phyloP scores from a whole-genome alignment of 306 rosid species.

The Cicer arietinum region DNA sequence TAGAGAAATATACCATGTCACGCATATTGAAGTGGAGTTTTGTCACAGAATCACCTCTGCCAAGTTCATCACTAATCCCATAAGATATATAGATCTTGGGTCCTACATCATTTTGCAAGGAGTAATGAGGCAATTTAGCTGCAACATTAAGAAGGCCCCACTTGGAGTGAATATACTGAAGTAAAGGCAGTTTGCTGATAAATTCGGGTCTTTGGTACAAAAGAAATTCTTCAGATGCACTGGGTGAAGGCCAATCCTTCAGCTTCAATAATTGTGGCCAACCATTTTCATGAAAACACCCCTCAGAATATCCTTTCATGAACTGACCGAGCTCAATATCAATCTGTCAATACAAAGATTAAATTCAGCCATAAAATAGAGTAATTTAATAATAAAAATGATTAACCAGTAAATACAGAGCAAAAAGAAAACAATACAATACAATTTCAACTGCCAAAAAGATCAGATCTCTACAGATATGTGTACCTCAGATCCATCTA shows the following conservation, averaged over 20 bases:
- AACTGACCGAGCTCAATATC: conserved; percentile 79
- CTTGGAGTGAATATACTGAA: conserved; percentile 94
- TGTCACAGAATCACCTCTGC: conserved; percentile 72
- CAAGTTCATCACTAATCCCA: conserved; percentile 77
- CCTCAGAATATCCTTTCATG: conserved; percentile 79
- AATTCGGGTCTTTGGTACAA: conserved; percentile 95
- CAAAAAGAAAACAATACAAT: conserved; percentile 28
- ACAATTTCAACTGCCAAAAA: conserved; percentile 37
- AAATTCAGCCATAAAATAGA: conserved; percentile 29
- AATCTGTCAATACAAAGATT: conserved; percentile 59
- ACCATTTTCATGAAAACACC: conserved; percentile 69
- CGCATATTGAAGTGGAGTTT: conserved; percentile 92
- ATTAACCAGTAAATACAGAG: conserved; percentile 32
- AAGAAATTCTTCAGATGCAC: conserved; percentile 92
- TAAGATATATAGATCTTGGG: conserved; percentile 90
- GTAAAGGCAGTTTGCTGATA: conserved; percentile 92
- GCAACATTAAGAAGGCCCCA: conserved; percentile 99
- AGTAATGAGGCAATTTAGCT: conserved; percentile 97
- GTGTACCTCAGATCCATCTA: conserved; percentile 85
- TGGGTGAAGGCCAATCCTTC: conserved; percentile 97
- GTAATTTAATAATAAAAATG: conserved; percentile 22
- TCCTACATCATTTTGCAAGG: conserved; percentile 96
- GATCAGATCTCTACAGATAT: conserved; percentile 28
- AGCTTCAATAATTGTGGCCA: conserved; percentile 81
- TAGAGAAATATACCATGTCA: conserved; percentile 82